Conservation (phyloP, 345 rosid genomes). For the Schrenkiella parvula region DNA sequence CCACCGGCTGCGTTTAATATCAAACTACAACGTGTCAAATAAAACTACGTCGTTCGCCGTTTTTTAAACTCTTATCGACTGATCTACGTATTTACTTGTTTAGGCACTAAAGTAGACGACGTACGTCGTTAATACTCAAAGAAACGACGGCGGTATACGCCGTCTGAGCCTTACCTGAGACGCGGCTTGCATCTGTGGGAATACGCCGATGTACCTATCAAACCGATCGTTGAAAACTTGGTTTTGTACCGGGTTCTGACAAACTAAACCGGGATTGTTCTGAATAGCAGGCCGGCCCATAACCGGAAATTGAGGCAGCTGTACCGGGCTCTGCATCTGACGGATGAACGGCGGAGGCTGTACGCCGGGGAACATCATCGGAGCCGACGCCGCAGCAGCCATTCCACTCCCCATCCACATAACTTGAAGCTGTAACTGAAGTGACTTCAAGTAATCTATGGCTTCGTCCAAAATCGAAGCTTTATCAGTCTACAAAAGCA, state of each 20-base stretch:
- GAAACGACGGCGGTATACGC: not conserved
- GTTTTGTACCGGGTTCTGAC: constrained; percentile 38
- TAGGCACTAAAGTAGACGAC: not conserved
- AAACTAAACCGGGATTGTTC: constrained; percentile 39
- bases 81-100: not conserved
- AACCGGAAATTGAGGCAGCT: constrained; percentile 41
- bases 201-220: constrained; percentile 42
- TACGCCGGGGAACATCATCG: constrained; percentile 77
- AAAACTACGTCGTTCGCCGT: not conserved
- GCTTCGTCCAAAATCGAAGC: constrained; percentile 96
- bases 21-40: not conserved
- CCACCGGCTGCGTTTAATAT: constrained; percentile 41
- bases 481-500: constrained; percentile 66
- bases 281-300: constrained; percentile 36
- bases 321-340: constrained; percentile 46
- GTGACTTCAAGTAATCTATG: constrained; percentile 86
- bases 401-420: constrained; percentile 93
- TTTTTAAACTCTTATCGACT: not conserved
- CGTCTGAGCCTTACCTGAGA: constrained; percentile 43
- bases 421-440: constrained; percentile 89
- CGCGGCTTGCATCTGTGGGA: constrained; percentile 44
- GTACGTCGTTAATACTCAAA: not conserved
- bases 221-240: constrained; percentile 42
- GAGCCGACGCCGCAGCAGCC: constrained; percentile 49
- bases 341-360: constrained; percentile 47